These are phyloP conservation scores for Nigrospora oryzae DNA, from an alignment of 2,329 filamentous ascomycete genomes.

Conservation along the genomic window DNA sequence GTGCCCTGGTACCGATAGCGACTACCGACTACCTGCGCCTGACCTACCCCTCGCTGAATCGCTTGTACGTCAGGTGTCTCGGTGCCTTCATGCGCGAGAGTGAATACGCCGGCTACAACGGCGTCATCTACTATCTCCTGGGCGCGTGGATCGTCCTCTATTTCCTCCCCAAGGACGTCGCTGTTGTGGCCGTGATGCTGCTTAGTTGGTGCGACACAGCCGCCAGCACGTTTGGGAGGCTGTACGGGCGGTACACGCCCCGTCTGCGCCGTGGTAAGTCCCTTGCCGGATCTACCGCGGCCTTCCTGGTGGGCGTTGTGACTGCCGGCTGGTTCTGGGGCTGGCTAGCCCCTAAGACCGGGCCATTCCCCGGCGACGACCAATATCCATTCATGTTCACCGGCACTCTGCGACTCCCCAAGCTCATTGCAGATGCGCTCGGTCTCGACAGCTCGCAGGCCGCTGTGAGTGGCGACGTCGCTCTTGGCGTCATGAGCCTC, in stretches of 20 bases:
- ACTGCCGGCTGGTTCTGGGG: slow-evolving; percentile 88
- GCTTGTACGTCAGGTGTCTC: slow-evolving; percentile 73
- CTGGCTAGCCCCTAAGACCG: slow-evolving; percentile 63
- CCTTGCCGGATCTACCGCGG: slow-evolving; percentile 78
- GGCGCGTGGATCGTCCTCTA: slow-evolving; percentile 80
- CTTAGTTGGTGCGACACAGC: slow-evolving; percentile 98
- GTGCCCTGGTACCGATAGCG: slow-evolving; percentile 74
- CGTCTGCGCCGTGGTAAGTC: slow-evolving; percentile 83
- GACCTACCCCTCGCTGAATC: slow-evolving; percentile 72
- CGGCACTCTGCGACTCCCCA: slow-evolving; percentile 64
- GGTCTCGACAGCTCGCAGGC: slow-evolving; percentile 51
- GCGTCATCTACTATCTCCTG: slow-evolving; percentile 92
- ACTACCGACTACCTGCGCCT: slow-evolving; percentile 77
- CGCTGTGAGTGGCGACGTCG: slow-evolving; percentile 60
- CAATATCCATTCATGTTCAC: slow-evolving; percentile 71
- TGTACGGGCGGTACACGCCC: slow-evolving; percentile 85
- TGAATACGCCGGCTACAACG: slow-evolving; percentile 90
- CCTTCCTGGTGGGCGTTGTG: slow-evolving; percentile 71
- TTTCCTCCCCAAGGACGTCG: slow-evolving; percentile 89
- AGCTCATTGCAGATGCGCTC: slow-evolving; percentile 45
- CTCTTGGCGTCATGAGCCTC: slow-evolving; percentile 72
- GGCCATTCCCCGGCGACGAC: slow-evolving; percentile 61
- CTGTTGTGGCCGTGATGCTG: slow-evolving; percentile 79
- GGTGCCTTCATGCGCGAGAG: slow-evolving; percentile 96
- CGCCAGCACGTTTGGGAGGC: slow-evolving; percentile 84